Percentiles rank a stretch among this genome's conserved stretches.
Conservation (phyloP, 225 moss, liverwort and hornwort species). For the Polytrichum formosum region DNA sequence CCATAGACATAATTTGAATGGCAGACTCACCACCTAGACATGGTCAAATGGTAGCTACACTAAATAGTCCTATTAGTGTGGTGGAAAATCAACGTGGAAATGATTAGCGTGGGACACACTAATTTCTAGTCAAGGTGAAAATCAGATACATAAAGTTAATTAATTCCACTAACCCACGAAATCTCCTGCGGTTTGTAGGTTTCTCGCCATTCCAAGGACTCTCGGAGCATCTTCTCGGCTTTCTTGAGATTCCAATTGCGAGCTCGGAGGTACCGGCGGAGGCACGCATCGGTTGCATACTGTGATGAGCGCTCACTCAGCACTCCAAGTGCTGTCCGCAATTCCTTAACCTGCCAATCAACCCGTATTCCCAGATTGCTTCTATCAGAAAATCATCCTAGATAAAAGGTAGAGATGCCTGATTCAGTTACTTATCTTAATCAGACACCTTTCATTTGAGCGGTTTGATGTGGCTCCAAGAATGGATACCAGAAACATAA, state of each 20-base stretch:
- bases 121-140: background rate
- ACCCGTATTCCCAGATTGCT: background rate
- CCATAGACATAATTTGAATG: too few species aligned
- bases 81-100: too few species aligned
- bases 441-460: background rate
- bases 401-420: background rate
- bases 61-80: too few species aligned
- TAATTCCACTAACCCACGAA: conserved; percentile 25
- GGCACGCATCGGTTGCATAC: conserved; percentile 44
- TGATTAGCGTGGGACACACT: too few species aligned
- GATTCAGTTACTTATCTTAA: background rate
- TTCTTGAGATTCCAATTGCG: conserved; percentile 50
- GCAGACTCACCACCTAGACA: too few species aligned
- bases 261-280: conserved; percentile 48
- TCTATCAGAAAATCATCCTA: background rate
- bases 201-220: conserved; percentile 49
- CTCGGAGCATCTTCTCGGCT: conserved; percentile 50
- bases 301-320: conserved; percentile 38
- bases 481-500: too few species aligned
- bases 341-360: conserved; percentile 29
- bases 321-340: conserved; percentile 36
- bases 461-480: too few species aligned
- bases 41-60: background rate
- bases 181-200: conserved; percentile 53
- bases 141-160: background rate